Conservation (phyloP, 2,329 filamentous ascomycete genomes). For the Diaporthe helianthi region DNA sequence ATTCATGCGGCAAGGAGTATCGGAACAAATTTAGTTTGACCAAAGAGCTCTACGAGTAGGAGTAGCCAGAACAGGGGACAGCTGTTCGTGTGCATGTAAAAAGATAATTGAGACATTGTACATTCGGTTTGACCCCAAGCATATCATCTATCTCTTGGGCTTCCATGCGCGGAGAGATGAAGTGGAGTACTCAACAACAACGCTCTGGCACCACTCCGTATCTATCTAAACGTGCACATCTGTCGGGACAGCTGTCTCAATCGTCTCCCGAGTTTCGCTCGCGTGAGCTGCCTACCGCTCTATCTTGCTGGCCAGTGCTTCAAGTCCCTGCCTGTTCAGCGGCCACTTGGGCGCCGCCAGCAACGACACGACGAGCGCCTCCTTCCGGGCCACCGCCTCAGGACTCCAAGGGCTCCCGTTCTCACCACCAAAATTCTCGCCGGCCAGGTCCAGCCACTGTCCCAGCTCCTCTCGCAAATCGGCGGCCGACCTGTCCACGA, state of each 20-base stretch:
- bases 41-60: background rate
- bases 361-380: constrained; percentile 11
- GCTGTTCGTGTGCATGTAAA: background rate
- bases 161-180: background rate
- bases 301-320: background rate
- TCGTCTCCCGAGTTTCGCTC: background rate
- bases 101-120: constrained; percentile 18
- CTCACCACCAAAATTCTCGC: background rate
- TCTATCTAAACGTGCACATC: background rate
- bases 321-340: background rate
- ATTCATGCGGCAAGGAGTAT: constrained; percentile 1
- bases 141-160: background rate
- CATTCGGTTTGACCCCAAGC: background rate
- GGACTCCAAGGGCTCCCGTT: background rate
- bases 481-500: constrained; percentile 50
- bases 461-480: constrained; percentile 57
- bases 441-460: constrained; percentile 57
- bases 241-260: background rate
- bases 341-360: constrained; percentile 8
- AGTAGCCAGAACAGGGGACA: background rate
- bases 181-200: background rate
- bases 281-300: background rate
- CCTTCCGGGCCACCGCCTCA: background rate
- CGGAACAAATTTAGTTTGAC: background rate
- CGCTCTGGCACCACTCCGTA: background rate